Base-by-base conservation (phyloP, 768 basidiomycete species). In the Dioszegia crocea region DNA sequence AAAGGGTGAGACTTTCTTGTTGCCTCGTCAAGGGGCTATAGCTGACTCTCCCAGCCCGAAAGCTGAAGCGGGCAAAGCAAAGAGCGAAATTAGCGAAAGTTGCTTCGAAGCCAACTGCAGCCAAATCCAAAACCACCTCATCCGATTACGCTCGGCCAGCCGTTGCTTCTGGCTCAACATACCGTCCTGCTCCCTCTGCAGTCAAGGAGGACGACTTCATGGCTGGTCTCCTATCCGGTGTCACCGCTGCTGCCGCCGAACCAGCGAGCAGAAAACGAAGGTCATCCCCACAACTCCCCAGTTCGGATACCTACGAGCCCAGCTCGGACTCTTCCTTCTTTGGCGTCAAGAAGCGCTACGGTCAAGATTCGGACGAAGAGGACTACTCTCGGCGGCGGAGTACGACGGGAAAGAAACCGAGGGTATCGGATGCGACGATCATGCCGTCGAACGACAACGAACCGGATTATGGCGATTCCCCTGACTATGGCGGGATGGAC, bases 201-300 rank as follows among this genome's bases (percentile, higher is more conserved):
- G 87, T 86, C 51, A 84, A 91, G 66, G 96, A 97, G 74, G 81
- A 83, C 38, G 91, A 94, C 65, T 91, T 99, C 64, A 88, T 99
- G 89, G 83, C 84, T 0, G 83, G 82, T 36, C 77, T 99, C 0
- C 79, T 99, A 10, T 87, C 85, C 60, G 76, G 67, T 12, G 70
- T 74, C 31, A 78, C 74, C 26, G 73, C 78, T 4, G 70, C 78
- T 2, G 23, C 66, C 0, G 31, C 64, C 23, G 53, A 48, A 4
- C 61, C 44, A 8, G 66, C 59, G 24, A 17, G 16, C 16, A 74
- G 89, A 86, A 66, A 88, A 85, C 60, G 78, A 77, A 57, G 72
- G 79, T 67, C 81, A 36, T 77, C 76, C 6, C 74, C 72, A 26
- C 74, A 71, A 19, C 65, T 68, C 24, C 71, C 71, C 11, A 68